Base-by-base conservation (phyloP, 148 eudicot genomes). In the Vaccinium darrowii region DNA sequence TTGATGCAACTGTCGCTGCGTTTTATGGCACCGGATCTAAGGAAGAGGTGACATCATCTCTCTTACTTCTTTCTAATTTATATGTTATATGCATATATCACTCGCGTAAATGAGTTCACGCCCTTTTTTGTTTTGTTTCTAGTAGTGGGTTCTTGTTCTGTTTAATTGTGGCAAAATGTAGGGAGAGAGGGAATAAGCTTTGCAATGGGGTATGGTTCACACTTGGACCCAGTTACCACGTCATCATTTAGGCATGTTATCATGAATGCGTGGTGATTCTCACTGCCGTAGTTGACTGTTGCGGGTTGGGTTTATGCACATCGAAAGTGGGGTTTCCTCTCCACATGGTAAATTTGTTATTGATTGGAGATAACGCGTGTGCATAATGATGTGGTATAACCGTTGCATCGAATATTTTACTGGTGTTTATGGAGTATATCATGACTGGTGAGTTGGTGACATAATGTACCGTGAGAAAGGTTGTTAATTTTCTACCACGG, bases 21-120 rank as follows among this genome's bases (percentile, higher is more conserved):
- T 96, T 96, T 86, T 96, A 96, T 81, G 99, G 99, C 88, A 96
- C 99, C 73, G 99, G 98, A 90, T 96, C 99, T 87, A 94, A 94
- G 62, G 92, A 93, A 49, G 97, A 96, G 99, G 99, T 96, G 39
- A 16, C 72, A 18, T 57, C 81, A 12, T 51, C 19, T 53, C 6
- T 71, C n/a, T 78, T 4, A 43, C 47, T 43, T 43, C 47, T 43
- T 43, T 43, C 47, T 43, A 1, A 13, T 58, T n/a, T 80, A 16
- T 27, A 0, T 5, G 10, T 13, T 75, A 4, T 67, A 3, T 27
- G 71, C 25, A 74, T 53, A 69, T 23, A 3, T 15, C 16, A 2
- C 16, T 27, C 71, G 21, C 23, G 15, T 19, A 33, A 8, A 16
- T 39, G 78, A 36, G 52, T 75, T 75, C 78, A 8, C 47, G 52